Percentiles rank a stretch among this genome's conserved stretches.
Conservation (phyloP, 108 stramenopile species). For the Pseudonitzschia delicatissima region DNA sequence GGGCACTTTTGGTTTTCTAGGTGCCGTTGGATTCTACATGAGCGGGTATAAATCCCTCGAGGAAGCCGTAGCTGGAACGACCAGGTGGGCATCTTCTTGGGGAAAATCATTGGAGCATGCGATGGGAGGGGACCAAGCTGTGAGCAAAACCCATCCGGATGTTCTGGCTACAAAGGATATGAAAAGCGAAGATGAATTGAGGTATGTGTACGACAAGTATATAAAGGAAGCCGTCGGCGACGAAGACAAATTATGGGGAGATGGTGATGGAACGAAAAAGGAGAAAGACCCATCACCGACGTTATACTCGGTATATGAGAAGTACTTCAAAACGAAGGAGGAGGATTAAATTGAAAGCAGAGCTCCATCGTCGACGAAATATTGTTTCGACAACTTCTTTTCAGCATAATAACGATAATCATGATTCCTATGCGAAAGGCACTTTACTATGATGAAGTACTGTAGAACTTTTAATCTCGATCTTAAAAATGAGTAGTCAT, state of each 20-base stretch:
- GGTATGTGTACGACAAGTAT: slow-evolving; percentile 56
- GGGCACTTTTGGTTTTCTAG: slow-evolving; percentile 37
- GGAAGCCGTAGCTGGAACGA: slow-evolving; percentile 45
- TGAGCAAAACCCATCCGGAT: slow-evolving; percentile 42
- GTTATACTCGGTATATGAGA: slow-evolving; percentile 4
- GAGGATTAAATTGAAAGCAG: background rate
- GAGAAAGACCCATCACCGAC: slow-evolving; percentile 3
- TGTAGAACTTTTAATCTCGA: too few relatives aligned
- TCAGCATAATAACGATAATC: too few relatives aligned
- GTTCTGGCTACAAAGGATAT: slow-evolving; percentile 50
- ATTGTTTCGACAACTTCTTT: too few relatives aligned
- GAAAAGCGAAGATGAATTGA: slow-evolving; percentile 72
- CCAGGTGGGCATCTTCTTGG: slow-evolving; percentile 42
- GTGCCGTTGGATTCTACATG: slow-evolving; percentile 22
- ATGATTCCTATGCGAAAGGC: too few relatives aligned
- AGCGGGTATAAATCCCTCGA: slow-evolving; percentile 50
- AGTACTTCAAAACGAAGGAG: slow-evolving; percentile 3
- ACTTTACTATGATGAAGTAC: too few relatives aligned
- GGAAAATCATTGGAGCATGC: slow-evolving; percentile 39
- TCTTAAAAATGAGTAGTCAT: too few relatives aligned
- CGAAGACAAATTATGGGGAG: slow-evolving; percentile 12
- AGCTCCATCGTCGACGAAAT: too few relatives aligned
- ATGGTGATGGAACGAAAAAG: slow-evolving; percentile 8
- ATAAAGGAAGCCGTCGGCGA: slow-evolving; percentile 38
- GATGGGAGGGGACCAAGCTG: slow-evolving; percentile 36